phyloP scores from a whole-genome alignment of 139 green algal genomes.

The Ettlia oleoabundans region DNA sequence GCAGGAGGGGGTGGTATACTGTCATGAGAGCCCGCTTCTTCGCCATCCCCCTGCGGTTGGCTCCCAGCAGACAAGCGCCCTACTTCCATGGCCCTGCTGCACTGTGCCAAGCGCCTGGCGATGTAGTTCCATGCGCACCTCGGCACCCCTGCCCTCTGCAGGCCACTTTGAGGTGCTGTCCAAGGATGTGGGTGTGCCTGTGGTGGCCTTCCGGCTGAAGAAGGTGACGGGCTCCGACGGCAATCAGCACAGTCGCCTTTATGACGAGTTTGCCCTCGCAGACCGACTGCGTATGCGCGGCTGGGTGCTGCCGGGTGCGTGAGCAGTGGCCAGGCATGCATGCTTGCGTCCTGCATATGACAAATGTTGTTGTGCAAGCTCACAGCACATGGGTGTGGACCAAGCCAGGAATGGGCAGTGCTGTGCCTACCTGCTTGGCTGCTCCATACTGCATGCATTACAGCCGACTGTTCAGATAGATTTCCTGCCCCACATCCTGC shows the following conservation, averaged over 20 bases:
- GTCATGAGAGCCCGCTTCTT: too few relatives aligned
- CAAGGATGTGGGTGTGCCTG: slow-evolving; percentile 55
- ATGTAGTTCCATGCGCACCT: not conserved
- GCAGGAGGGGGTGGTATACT: too few relatives aligned
- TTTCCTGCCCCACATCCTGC: not conserved
- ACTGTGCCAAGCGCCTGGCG: too few relatives aligned
- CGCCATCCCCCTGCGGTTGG: too few relatives aligned
- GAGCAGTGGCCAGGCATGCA: not conserved
- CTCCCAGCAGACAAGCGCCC: too few relatives aligned
- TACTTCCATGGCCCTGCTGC: too few relatives aligned
- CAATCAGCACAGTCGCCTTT: slow-evolving; percentile 35
- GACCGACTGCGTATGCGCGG: slow-evolving; percentile 61
- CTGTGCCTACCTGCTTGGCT: too few relatives aligned
- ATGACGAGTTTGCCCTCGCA: slow-evolving; percentile 73
- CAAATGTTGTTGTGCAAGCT: too few relatives aligned
- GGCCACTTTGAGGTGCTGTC: slow-evolving; percentile 50
- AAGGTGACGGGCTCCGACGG: slow-evolving; percentile 30
- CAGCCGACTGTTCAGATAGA: too few relatives aligned
- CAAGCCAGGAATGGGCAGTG: too few relatives aligned
- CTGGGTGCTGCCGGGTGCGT: slow-evolving; percentile 67
- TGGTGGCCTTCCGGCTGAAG: slow-evolving; percentile 70
- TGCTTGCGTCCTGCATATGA: not conserved
- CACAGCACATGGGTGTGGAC: too few relatives aligned
- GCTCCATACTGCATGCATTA: too few relatives aligned
- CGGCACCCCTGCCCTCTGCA: not conserved